Evolutionary conservation across 306 rosid genomes (phyloP).

Genomic region (Trichosanthes truncata): DNA sequence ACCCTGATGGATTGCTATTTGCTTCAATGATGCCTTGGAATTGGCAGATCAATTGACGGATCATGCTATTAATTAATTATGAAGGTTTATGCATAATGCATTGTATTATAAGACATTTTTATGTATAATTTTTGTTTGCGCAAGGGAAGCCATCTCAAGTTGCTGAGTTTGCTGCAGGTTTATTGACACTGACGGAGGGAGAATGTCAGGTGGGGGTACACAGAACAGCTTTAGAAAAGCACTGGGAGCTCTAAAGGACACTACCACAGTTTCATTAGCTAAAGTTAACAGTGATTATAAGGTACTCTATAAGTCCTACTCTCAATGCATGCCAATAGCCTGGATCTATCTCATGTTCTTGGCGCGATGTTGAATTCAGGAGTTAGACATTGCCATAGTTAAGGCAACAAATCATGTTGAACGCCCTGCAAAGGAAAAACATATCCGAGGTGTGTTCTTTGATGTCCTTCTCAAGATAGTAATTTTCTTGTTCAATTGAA

Average conservation of each 20-base stretch:
- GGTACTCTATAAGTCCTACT: constrained; percentile 31
- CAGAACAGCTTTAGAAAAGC: constrained; percentile 92
- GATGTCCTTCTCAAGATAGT: not conserved
- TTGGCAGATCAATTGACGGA: not conserved
- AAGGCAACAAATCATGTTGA: constrained; percentile 95
- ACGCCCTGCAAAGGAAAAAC: constrained; percentile 84
- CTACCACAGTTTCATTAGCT: constrained; percentile 95
- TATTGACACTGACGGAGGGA: constrained; percentile 35
- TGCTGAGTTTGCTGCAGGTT: constrained; percentile 22
- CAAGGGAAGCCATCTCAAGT: constrained; percentile 8
- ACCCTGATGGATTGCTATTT: constrained; percentile 6
- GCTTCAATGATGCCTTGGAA: not conserved
- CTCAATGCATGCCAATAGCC: not conserved
- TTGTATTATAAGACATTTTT: not conserved
- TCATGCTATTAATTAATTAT: not conserved
- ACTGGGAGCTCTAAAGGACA: constrained; percentile 91
- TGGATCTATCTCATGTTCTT: constrained; percentile 11
- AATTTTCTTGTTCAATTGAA: not conserved
- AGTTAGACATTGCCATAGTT: constrained; percentile 88
- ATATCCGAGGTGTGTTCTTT: constrained; percentile 56
- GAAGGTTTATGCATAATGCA: not conserved
- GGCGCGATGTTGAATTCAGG: constrained; percentile 38
- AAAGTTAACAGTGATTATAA: constrained; percentile 98
- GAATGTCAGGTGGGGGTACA: constrained; percentile 72
- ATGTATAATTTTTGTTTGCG: constrained; percentile 2